Conservation (phyloP, 352 stramenopile genomes). For the Pythium brassicae region DNA sequence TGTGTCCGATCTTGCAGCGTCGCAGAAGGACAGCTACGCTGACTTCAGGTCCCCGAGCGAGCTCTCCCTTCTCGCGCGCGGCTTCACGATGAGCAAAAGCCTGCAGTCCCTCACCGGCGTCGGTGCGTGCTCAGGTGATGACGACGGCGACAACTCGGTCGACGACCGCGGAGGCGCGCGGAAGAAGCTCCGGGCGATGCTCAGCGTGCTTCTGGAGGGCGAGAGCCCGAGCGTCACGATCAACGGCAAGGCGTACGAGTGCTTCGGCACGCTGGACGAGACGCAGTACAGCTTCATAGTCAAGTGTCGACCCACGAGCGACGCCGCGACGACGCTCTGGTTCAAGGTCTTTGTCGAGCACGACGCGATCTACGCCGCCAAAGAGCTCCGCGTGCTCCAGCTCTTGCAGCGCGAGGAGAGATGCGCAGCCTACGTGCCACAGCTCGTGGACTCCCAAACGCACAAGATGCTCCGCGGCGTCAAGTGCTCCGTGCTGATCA, state of each 20-base stretch:
- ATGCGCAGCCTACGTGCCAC: slow-evolving; percentile 26
- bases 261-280: slow-evolving; percentile 25
- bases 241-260: slow-evolving; percentile 9
- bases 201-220: slow-evolving; percentile 10
- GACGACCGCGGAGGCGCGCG: slow-evolving; percentile 9
- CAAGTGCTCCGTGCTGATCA: slow-evolving; percentile 44
- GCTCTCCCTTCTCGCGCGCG: not conserved
- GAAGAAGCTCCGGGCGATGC: slow-evolving; percentile 12
- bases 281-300: slow-evolving; percentile 40
- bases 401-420: slow-evolving; percentile 25
- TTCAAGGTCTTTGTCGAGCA: slow-evolving; percentile 63
- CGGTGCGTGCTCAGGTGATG: slow-evolving; percentile 12
- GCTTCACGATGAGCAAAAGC: slow-evolving; percentile 26
- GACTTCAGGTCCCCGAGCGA: slow-evolving; percentile 7
- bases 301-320: slow-evolving; percentile 16
- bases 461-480: slow-evolving; percentile 21
- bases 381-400: slow-evolving; percentile 49
- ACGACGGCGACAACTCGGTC: slow-evolving; percentile 5
- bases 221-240: slow-evolving; percentile 2
- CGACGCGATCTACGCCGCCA: slow-evolving; percentile 39
- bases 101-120: slow-evolving; percentile 22
- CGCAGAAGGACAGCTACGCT: not conserved
- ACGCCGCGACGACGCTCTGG: slow-evolving; percentile 12
- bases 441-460: slow-evolving; percentile 30
- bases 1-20: not conserved